Base-by-base conservation (phyloP, 192 early-diverging fungal genomes). In the Entomortierella parvispora region DNA sequence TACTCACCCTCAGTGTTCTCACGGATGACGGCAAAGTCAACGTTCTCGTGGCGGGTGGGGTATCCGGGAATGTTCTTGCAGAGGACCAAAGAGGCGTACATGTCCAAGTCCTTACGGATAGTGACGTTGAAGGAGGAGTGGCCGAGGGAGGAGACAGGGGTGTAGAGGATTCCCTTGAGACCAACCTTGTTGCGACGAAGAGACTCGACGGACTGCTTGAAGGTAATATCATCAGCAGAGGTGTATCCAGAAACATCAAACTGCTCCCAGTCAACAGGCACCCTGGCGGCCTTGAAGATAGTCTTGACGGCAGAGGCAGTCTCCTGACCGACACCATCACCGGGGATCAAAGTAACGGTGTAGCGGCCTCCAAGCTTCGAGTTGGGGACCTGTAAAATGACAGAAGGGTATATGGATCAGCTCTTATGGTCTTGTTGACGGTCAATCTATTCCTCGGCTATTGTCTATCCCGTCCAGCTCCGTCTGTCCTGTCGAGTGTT, bases 1-100 rank as follows among this genome's bases (percentile, higher is more conserved):
- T 99, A 99, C 85, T 99, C 97, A 68, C 97, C 97, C 85, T 99
- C 97, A 49, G 97, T 99, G 89, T 99, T 99, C 80, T 99, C 97
- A 86, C 97, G 93, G 82, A 99, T 97, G 74, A 99, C 96, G 76
- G 93, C 93, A 90, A 99, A 95, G 85, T 99, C 92, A 40, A 99
- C 95, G 67, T 91, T 87, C 74, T 92, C 91, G 84, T 96, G 93
- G 70, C 96, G 93, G 42, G 95, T 88, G 18, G 92, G 80, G 69
- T 92, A 89, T 58, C 93, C 94, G 17, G 89, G 88, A 45, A 97
- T 84, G 88, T 97, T 96, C 84, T 92, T 91, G 80, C 94, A 92
- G 60, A 95, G 84, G 26, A 94, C 91, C 32, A 96, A 86, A 31
- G 97, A 97, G 37, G 97, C 97, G 85, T 95, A 99, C 79, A 99